Evolutionary conservation across 2,329 filamentous ascomycete species (phyloP), one percentile per base, ranked within the genome.

Genomic region (Cercospora citrullina): DNA sequence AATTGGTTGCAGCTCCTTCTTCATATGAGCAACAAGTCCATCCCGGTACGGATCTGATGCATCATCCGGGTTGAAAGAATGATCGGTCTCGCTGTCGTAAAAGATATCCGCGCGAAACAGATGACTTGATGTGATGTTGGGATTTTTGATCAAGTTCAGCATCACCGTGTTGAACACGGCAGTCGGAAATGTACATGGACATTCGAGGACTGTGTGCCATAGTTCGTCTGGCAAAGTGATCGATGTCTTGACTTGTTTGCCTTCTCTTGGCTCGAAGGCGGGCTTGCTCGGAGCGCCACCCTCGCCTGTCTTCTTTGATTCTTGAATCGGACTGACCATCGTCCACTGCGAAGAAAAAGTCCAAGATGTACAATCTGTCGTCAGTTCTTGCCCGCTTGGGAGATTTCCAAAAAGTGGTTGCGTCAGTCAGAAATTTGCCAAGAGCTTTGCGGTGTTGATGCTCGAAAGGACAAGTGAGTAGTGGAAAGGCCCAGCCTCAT

Each of bases 51-150:
- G 39, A 45, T 68, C 33, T 14, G 30, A 26, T 2, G 30, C 3
- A 28, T 65, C 58, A 18, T 62, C 65, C 1, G 66, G 62, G 18
- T 63, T 26, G 39, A 84, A 78, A 8, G 86, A 79, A 6, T 77
- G 70, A 39, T 73, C 72, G 68, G 42, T 76, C 75, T 76, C 68
- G 66, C 79, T 81, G 71, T 89, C 86, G 67, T 87, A 85, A 28
- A 91, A 83, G 28, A 94, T 88, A 74, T 95, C 91, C 58, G 91
- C 92, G 31, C 92, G 87, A 74, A 93, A 92, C 1, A 95, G 83
- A 85, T 90, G 91, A 16, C 86, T 88, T 0, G 91, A 91, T 71
- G 92, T 93, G 79, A 93, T 84, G 72, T 95, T 94, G 0, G 92
- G 92, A 74, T 94, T 94, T 72, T 86, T 86, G 71, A 94, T 86